Evolutionary conservation across 169 alveolate genomes (phyloP), one percentile per base, ranked within the genome.

Genomic region (Plasmodium relictum): DNA sequence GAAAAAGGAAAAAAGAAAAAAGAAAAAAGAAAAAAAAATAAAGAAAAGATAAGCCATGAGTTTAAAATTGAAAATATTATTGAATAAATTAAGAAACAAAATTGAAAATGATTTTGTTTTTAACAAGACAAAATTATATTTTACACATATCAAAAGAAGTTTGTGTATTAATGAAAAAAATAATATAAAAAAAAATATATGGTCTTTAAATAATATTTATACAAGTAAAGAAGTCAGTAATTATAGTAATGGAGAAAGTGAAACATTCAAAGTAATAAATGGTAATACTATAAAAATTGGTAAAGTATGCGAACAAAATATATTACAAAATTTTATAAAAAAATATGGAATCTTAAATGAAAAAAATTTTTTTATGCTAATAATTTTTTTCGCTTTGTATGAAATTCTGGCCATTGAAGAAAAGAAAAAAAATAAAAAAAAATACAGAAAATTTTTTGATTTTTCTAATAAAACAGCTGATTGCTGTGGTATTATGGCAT

Each of bases 401-500:
- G 69, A 63, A 22, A 39, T 76, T 10, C 45, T 76, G 18, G 65
- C 45, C 76, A 61, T 14, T 37, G 9, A 48, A 45, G 76, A 76
- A 45, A 39, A 56, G 45, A 48, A 22, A 65, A 62, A 63, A 76
- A 63, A 76, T 45, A 41, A 76, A 63, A 56, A 41, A 76, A 63
- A 16, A 3, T 12, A 20, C 56, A 52, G 22, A 6, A 2, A 8
- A 58, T 5, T 50, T 41, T 80, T 45, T 52, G 16, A 22, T 18
- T 24, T 66, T 45, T 24, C 63, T 22, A 42, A 68, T 20, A 42
- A 92, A 41, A 12, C 61, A 71, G 66, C 73, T 48, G 42, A 42
- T 56, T 95, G 97, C 73, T 95, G 97, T 66, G 99, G 99, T 6
- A 96, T 97, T 31, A 94, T 97, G 73, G 99, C 97, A 7, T 96